Evolutionary conservation across 257 asterid species (phyloP).

Genomic region (Thymus quinquecostatus): DNA sequence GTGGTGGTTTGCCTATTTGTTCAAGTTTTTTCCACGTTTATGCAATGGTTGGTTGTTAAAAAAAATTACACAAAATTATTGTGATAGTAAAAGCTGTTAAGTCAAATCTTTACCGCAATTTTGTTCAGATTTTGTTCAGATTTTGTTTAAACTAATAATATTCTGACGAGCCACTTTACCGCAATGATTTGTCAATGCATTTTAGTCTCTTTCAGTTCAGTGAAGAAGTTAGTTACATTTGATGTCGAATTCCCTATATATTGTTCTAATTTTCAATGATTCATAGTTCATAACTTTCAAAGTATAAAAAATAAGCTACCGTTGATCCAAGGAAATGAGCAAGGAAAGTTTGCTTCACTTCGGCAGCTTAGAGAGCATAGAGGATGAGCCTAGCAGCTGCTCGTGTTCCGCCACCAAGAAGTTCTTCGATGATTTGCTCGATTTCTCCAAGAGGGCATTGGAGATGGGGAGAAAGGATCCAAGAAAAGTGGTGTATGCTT

Average conservation of each 20-base stretch:
- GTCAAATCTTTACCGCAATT: not conserved
- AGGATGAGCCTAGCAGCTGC: slow-evolving; percentile 25
- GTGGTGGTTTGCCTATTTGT: no score
- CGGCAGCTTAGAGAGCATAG: slow-evolving; percentile 21
- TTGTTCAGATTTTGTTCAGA: not conserved
- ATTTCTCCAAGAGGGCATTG: slow-evolving; percentile 40
- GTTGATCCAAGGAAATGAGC: slow-evolving; percentile 33
- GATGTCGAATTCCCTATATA: not conserved
- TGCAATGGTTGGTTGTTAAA: not conserved
- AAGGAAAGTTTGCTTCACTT: slow-evolving; percentile 40
- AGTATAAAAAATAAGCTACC: not conserved
- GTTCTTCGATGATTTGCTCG: not conserved
- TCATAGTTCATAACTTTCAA: not conserved
- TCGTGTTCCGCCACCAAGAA: slow-evolving; percentile 3
- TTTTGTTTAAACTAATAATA: not conserved
- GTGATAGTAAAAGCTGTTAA: no score
- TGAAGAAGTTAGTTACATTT: not conserved
- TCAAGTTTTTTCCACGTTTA: not conserved
- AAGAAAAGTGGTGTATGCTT: slow-evolving; percentile 60
- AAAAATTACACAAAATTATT: not conserved
- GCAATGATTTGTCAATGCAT: not conserved
- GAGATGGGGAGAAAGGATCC: slow-evolving; percentile 75
- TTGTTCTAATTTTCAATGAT: not conserved
- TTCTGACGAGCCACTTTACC: not conserved
- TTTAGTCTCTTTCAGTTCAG: no score